phyloP scores from a whole-genome alignment of 768 basidiomycete genomes.

The Cystobasidium onofrii region DNA sequence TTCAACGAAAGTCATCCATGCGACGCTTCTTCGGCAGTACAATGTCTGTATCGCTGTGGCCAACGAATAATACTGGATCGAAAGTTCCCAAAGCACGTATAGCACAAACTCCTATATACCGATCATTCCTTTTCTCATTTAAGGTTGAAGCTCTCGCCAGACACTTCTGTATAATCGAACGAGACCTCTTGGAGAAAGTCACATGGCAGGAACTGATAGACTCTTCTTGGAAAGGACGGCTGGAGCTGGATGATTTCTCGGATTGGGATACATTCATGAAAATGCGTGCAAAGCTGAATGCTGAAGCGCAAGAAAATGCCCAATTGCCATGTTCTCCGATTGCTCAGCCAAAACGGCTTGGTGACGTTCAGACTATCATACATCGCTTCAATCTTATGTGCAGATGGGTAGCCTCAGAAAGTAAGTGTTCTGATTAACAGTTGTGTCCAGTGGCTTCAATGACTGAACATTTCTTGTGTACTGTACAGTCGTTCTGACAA shows the following conservation, averaged over 20 bases:
- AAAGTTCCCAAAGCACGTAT: neutral
- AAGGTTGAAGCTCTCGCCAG: constrained; percentile 60
- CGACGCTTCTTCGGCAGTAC: constrained; percentile 7
- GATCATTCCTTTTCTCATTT: constrained; percentile 63
- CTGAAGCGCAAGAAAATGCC: neutral
- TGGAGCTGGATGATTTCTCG: constrained; percentile 53
- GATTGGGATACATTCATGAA: constrained; percentile 79
- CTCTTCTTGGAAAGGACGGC: constrained; percentile 27
- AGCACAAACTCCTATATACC: constrained; percentile 51
- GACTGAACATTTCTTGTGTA: neutral
- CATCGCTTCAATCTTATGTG: constrained; percentile 77
- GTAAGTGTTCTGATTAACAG: neutral
- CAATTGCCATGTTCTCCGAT: neutral
- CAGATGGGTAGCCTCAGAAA: constrained; percentile 68
- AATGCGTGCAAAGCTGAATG: constrained; percentile 53
- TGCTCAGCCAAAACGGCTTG: neutral
- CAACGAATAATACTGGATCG: neutral
- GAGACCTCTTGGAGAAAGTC: constrained; percentile 73
- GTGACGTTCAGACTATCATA: constrained; percentile 50
- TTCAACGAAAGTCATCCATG: constrained; percentile 21
- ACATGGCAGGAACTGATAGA: constrained; percentile 63
- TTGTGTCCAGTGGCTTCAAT: neutral
- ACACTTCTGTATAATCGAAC: constrained; percentile 79
- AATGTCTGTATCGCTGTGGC: neutral
- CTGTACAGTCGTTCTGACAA: constrained; percentile 58